Percentiles rank a stretch among this genome's conserved stretches.
Evolutionary conservation across 176 grass and related monocot genomes (phyloP).

Genomic region (Triticum turgidum): DNA sequence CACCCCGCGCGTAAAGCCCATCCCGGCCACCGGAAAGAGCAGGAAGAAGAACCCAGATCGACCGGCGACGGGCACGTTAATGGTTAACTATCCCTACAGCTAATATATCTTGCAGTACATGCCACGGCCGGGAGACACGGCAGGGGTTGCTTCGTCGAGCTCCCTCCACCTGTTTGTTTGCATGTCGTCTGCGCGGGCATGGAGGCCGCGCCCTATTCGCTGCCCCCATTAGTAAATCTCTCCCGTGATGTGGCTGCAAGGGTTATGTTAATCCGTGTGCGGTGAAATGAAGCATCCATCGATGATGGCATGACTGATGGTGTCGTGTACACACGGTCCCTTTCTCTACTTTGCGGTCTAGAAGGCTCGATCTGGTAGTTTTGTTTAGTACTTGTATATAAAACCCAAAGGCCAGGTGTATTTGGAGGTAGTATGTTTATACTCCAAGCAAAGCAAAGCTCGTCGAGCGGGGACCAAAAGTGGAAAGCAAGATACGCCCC

Average conservation of each 20-base stretch:
- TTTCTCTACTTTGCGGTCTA: conserved; percentile 23
- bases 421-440: conserved; percentile 36
- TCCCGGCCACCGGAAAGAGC: neutral
- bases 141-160: neutral
- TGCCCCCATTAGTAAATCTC: neutral
- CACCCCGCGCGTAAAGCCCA: neutral
- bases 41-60: conserved; percentile 18
- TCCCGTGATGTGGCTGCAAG: neutral
- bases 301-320: neutral
- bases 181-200: conserved; percentile 18
- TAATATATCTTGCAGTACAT: conserved; percentile 18
- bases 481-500: conserved; percentile 46
- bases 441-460: conserved; percentile 37
- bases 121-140: conserved; percentile 8
- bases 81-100: neutral
- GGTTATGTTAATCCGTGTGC: conserved; percentile 31
- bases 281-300: conserved; percentile 42
- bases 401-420: conserved; percentile 11
- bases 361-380: conserved; percentile 25
- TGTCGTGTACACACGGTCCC: neutral
- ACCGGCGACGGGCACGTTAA: neutral
- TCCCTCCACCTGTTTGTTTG: conserved; percentile 5
- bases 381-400: neutral
- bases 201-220: conserved; percentile 30
- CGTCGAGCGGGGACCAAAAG: conserved; percentile 26